Conservation (phyloP, 139 green algal species). For the Mesotaenium endlicherianum region DNA sequence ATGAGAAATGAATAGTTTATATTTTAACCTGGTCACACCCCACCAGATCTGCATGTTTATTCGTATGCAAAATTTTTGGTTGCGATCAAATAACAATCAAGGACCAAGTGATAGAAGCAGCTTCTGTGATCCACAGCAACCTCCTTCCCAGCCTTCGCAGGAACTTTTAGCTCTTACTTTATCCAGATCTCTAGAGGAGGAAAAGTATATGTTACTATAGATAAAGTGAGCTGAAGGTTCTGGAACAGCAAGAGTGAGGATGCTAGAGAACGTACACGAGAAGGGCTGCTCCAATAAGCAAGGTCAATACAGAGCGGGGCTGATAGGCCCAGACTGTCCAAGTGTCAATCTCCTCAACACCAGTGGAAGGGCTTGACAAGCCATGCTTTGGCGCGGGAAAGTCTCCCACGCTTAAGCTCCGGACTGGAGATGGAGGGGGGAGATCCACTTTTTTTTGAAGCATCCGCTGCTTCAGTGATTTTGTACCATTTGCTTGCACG, state of each 20-base stretch:
- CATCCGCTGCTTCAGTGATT: too few relatives aligned
- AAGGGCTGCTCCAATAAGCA: neutral
- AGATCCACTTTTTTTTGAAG: too few relatives aligned
- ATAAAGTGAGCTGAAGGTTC: neutral
- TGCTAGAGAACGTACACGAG: conserved; percentile 23
- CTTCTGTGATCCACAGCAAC: too few relatives aligned
- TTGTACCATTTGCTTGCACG: too few relatives aligned
- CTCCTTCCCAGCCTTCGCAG: too few relatives aligned
- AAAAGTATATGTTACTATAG: neutral
- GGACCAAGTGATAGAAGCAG: neutral
- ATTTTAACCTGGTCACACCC: too few relatives aligned
- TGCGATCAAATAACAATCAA: neutral
- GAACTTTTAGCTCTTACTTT: neutral
- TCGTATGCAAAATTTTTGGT: too few relatives aligned
- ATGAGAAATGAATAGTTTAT: too few relatives aligned
- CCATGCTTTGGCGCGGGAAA: neutral
- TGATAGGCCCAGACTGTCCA: conserved; percentile 42
- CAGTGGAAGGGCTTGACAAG: neutral
- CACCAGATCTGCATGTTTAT: too few relatives aligned
- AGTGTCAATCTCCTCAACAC: conserved; percentile 7
- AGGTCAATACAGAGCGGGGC: neutral
- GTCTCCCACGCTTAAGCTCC: conserved; percentile 4
- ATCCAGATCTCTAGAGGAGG: neutral
- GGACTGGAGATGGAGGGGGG: too few relatives aligned
- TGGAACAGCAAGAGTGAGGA: too few relatives aligned